A percentile compares a stretch with the other conserved stretches of the same genome.
phyloP scores from a whole-genome alignment of 495 filamentous ascomycete species.

The Cercophora samala region DNA sequence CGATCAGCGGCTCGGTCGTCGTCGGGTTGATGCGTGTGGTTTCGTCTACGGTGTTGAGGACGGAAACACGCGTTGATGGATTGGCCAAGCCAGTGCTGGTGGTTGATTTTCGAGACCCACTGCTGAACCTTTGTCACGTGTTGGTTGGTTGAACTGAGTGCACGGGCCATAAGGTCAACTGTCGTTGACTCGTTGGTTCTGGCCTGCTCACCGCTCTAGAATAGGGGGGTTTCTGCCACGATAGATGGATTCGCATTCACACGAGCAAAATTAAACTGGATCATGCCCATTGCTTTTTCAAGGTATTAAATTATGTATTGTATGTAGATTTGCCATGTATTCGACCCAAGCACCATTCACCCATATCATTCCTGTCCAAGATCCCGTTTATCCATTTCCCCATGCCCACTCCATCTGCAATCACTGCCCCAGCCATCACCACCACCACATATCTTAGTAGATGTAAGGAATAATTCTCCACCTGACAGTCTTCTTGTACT shows the following conservation, averaged over 20 bases:
- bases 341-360: not conserved
- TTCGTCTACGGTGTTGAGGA: not conserved
- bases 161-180: not conserved
- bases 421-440: slow-evolving; percentile 27
- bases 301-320: not conserved
- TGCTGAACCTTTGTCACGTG: slow-evolving; percentile 17
- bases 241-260: no score
- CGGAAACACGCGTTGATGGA: slow-evolving; percentile 1
- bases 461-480: slow-evolving; percentile 88
- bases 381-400: not conserved
- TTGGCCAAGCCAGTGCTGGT: not conserved
- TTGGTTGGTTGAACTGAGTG: not conserved
- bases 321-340: not conserved
- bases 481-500: slow-evolving; percentile 77
- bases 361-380: not conserved
- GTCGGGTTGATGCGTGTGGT: not conserved
- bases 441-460: slow-evolving; percentile 57
- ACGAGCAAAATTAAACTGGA: no score
- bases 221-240: not conserved
- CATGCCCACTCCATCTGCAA: not conserved
- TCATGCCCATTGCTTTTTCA: no score
- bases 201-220: not conserved
- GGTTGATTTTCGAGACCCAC: slow-evolving; percentile 11
- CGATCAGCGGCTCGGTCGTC: not conserved
- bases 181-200: not conserved